Percentiles rank a stretch among this genome's conserved stretches.
Evolutionary conservation across 179 eudicot species (phyloP).

Genomic region (Silene coronaria): DNA sequence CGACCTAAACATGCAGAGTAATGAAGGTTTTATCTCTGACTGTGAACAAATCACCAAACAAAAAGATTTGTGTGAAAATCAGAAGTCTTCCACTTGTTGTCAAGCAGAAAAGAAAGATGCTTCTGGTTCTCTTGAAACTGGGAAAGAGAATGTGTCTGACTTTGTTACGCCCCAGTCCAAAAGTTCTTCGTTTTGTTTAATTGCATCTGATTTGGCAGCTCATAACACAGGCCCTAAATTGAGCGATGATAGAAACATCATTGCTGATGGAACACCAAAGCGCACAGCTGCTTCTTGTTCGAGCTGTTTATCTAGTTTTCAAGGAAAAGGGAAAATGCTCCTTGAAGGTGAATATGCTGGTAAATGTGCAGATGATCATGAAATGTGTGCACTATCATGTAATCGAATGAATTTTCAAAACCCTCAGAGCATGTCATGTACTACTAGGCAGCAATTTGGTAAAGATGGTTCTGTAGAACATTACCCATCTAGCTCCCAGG

Average conservation of each 20-base stretch:
- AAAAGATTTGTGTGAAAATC: slow-evolving; percentile 20
- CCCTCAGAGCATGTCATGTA: slow-evolving; percentile 19
- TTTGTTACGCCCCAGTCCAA: neutral
- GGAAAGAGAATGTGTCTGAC: neutral
- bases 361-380: slow-evolving; percentile 21
- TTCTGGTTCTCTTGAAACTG: neutral
- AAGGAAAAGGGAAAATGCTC: slow-evolving; percentile 14
- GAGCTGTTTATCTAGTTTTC: slow-evolving; percentile 11
- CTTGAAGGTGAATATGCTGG: slow-evolving; percentile 18
- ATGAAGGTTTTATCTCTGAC: slow-evolving; percentile 20
- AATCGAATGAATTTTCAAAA: slow-evolving; percentile 24
- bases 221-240: slow-evolving; percentile 14
- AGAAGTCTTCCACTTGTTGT: neutral
- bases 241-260: slow-evolving; percentile 12
- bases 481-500: slow-evolving; percentile 16
- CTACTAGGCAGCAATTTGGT: slow-evolving; percentile 21
- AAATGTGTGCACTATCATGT: slow-evolving; percentile 11
- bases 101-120: slow-evolving; percentile 16
- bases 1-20: slow-evolving; percentile 24
- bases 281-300: slow-evolving; percentile 19
- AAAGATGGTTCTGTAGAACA: slow-evolving; percentile 20
- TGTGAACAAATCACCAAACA: slow-evolving; percentile 14
- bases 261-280: slow-evolving; percentile 17
- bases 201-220: slow-evolving; percentile 12
- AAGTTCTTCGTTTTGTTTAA: slow-evolving; percentile 13